Evolutionary conservation across 371 early-diverging fungal species (phyloP).

Genomic region (Mortierella sp.): DNA sequence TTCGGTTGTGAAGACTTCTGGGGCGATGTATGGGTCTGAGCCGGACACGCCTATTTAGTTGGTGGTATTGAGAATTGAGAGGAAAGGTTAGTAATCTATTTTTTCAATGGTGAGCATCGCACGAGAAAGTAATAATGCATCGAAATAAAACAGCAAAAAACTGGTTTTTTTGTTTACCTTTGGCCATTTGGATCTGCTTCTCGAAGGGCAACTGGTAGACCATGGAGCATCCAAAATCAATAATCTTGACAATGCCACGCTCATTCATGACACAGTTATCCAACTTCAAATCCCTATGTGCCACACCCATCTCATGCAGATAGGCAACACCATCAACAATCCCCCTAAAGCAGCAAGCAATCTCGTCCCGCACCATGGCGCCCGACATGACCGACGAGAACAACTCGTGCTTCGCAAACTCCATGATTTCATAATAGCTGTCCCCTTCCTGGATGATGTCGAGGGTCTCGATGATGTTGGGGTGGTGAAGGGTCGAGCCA

Average conservation of each 20-base stretch:
- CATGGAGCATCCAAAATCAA: slow-evolving; percentile 92
- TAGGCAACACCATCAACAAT: slow-evolving; percentile 69
- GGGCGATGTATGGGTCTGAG: slow-evolving; percentile 73
- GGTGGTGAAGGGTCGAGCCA: slow-evolving; percentile 82
- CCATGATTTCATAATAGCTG: slow-evolving; percentile 80
- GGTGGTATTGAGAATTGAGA: neutral
- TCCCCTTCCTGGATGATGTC: slow-evolving; percentile 78
- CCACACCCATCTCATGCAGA: slow-evolving; percentile 71
- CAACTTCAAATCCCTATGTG: slow-evolving; percentile 81
- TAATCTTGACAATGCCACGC: slow-evolving; percentile 85
- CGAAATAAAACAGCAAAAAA: neutral
- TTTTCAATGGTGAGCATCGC: slow-evolving; percentile 7
- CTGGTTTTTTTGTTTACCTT: slow-evolving; percentile 57
- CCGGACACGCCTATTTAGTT: slow-evolving; percentile 62
- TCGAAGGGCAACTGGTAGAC: slow-evolving; percentile 83
- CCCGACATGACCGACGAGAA: slow-evolving; percentile 78
- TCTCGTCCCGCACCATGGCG: slow-evolving; percentile 73
- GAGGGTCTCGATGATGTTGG: slow-evolving; percentile 86
- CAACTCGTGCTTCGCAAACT: slow-evolving; percentile 84
- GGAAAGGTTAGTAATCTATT: neutral
- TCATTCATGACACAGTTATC: slow-evolving; percentile 85
- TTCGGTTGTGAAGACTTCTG: slow-evolving; percentile 64
- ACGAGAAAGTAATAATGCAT: slow-evolving; percentile 6
- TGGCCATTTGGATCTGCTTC: slow-evolving; percentile 62
- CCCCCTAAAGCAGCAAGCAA: slow-evolving; percentile 75